Conservation (phyloP, 2,329 filamentous ascomycete species). For the Colletotrichum godetiae region DNA sequence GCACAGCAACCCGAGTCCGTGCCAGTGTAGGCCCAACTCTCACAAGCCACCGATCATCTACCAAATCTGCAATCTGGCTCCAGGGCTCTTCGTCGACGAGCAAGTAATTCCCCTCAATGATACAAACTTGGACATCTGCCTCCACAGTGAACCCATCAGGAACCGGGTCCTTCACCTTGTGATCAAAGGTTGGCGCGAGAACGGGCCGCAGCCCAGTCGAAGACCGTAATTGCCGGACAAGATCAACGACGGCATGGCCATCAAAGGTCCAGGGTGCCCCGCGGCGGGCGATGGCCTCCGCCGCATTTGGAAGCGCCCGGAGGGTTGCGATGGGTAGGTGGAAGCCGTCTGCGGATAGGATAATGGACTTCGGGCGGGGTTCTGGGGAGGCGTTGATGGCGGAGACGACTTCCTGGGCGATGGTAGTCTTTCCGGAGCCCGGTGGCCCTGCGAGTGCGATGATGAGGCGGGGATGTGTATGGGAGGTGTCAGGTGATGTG, state of each 20-base stretch:
- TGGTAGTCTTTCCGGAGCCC: slow-evolving; percentile 45
- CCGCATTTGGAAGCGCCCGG: slow-evolving; percentile 37
- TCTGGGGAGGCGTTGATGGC: slow-evolving; percentile 2
- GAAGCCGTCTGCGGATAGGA: slow-evolving; percentile 43
- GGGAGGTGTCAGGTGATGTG: neutral
- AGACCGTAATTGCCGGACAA: slow-evolving; percentile 38
- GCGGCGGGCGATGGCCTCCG: slow-evolving; percentile 40
- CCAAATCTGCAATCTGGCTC: slow-evolving; percentile 53
- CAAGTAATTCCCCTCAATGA: slow-evolving; percentile 64
- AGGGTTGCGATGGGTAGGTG: slow-evolving; percentile 42
- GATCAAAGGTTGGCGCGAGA: slow-evolving; percentile 59
- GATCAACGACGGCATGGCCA: slow-evolving; percentile 38
- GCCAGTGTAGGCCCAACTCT: slow-evolving; percentile 39
- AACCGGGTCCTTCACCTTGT: slow-evolving; percentile 60
- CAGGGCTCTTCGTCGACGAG: slow-evolving; percentile 58
- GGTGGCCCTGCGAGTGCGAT: slow-evolving; percentile 46
- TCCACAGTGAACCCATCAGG: neutral
- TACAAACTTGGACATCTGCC: slow-evolving; percentile 34
- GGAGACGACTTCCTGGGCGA: slow-evolving; percentile 39
- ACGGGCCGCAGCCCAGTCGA: slow-evolving; percentile 37
- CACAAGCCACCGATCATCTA: slow-evolving; percentile 56
- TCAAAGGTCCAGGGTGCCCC: slow-evolving; percentile 48
- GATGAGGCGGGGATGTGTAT: slow-evolving; percentile 37
- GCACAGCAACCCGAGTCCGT: slow-evolving; percentile 37
- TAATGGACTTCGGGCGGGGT: slow-evolving; percentile 19